phyloP scores from a whole-genome alignment of 2,329 filamentous ascomycete species.

The Aspergillus sergii region DNA sequence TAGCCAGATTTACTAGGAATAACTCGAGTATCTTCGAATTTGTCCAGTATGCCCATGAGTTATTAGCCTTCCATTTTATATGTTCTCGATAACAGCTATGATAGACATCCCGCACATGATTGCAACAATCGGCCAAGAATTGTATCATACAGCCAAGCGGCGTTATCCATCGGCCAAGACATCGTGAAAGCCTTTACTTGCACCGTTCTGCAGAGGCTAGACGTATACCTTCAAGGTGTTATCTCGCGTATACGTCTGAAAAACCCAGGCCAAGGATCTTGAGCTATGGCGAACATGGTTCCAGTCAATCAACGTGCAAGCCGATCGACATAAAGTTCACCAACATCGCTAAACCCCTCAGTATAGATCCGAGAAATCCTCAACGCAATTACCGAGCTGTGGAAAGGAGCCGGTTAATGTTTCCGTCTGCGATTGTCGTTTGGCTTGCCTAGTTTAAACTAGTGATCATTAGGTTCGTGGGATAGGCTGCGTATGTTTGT shows the following conservation, averaged over 20 bases:
- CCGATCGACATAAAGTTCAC: background rate
- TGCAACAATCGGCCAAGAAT: constrained; percentile 6
- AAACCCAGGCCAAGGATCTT: background rate
- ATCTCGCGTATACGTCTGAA: background rate
- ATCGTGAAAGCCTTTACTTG: background rate
- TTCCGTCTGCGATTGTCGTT: background rate
- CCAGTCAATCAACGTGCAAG: background rate
- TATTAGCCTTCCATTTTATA: background rate
- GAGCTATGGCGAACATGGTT: background rate
- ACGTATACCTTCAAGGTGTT: background rate
- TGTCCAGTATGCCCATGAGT: background rate
- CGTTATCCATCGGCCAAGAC: background rate
- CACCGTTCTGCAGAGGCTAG: background rate
- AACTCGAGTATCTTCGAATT: background rate
- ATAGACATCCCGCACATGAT: background rate
- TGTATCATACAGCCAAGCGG: constrained; percentile 3
- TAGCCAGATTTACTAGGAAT: background rate
- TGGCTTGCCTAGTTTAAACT: background rate
- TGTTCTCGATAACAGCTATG: background rate
- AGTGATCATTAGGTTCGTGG: background rate
- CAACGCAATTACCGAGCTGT: background rate
- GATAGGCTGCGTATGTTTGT: background rate
- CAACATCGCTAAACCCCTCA: background rate
- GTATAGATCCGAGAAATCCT: background rate
- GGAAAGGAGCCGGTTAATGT: background rate